phyloP scores from a whole-genome alignment of 2,329 filamentous ascomycete genomes.

The Beauveria pseudobassiana region DNA sequence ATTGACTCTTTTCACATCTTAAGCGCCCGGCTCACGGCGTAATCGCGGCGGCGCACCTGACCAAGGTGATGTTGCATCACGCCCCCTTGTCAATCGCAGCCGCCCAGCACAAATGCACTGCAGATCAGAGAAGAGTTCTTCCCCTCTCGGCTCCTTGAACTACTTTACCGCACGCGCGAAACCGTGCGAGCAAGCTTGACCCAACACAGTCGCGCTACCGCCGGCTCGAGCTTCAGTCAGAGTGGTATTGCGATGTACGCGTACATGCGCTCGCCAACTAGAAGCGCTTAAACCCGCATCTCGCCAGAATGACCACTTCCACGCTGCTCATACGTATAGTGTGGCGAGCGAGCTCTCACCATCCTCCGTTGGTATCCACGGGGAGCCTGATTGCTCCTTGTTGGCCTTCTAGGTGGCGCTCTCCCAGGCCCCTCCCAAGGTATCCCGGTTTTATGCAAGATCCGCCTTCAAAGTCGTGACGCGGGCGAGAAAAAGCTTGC shows the following conservation, averaged over 20 bases:
- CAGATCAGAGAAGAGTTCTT: not conserved
- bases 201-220: constrained; percentile 3
- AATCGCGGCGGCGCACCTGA: not conserved
- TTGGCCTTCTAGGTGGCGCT: not conserved
- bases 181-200: not conserved
- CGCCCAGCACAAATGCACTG: not conserved
- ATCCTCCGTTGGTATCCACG: not conserved
- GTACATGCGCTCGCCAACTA: not conserved
- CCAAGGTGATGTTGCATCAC: constrained; percentile 6
- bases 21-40: constrained; percentile 4
- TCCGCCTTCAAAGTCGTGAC: not conserved
- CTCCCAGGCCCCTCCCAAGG: not conserved
- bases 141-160: not conserved
- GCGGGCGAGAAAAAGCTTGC: not conserved
- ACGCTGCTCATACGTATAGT: not conserved
- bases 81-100: not conserved
- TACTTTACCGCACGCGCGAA: not conserved
- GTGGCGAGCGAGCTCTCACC: not conserved
- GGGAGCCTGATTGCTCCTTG: not conserved
- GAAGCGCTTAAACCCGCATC: not conserved
- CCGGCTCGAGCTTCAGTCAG: not conserved
- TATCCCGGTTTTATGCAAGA: not conserved
- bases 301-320: not conserved
- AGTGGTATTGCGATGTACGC: not conserved
- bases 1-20: not conserved